phyloP scores from a whole-genome alignment of 1,284 basidiomycete genomes.

The Apiotrichum gracile region DNA sequence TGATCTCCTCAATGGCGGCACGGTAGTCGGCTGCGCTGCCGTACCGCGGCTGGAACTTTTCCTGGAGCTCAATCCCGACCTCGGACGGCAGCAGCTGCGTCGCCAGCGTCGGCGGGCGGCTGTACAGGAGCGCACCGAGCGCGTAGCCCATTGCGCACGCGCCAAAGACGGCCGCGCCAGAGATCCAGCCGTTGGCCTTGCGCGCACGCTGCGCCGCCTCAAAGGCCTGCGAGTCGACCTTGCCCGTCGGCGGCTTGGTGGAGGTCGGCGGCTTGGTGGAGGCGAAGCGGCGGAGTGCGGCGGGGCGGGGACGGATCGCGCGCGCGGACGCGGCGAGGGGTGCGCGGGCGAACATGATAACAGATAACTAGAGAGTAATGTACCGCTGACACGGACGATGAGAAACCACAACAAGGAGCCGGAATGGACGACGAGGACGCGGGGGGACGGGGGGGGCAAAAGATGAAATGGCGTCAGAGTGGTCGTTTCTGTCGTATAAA shows the following conservation, averaged over 20 bases:
- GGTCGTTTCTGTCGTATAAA: too few species aligned
- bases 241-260: background rate
- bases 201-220: background rate
- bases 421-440: too few species aligned
- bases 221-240: background rate
- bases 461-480: too few species aligned
- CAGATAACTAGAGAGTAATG: too few species aligned
- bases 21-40: slow-evolving; percentile 33
- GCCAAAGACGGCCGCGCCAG: background rate
- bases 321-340: background rate
- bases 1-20: slow-evolving; percentile 34
- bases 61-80: slow-evolving; percentile 27
- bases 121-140: background rate
- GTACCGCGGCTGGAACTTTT: slow-evolving; percentile 31
- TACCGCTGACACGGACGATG: too few species aligned
- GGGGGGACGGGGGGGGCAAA: too few species aligned
- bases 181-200: background rate
- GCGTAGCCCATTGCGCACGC: background rate
- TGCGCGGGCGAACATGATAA: background rate
- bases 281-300: background rate
- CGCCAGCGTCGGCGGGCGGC: background rate
- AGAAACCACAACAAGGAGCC: too few species aligned
- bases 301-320: background rate
- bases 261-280: background rate
- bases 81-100: slow-evolving; percentile 20